Evolutionary conservation across 1,284 basidiomycete genomes (phyloP), one percentile per base, ranked within the genome.

Genomic region (Tilletia horrida): DNA sequence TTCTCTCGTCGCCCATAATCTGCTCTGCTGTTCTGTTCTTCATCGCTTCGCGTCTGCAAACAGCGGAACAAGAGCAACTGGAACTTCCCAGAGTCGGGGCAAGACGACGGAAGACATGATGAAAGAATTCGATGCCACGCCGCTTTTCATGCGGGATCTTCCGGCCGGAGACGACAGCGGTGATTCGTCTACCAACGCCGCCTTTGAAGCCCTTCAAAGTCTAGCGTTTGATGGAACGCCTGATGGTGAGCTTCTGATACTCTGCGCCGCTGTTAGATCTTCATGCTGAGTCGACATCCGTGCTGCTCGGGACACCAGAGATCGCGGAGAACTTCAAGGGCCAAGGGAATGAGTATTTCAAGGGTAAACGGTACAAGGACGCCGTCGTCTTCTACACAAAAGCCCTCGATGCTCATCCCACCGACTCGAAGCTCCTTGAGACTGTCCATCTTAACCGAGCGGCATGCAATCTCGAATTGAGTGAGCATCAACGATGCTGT

Each of bases 261-360:
- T 27, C 8, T 21, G 40, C 9, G 14, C 23, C 23, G 43, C 31
- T 57, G 23, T 57, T 16, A 3, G 35, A 29, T 42, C 42, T 9
- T 21, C 62, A 9, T 48, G 66, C 14, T 50, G 18, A 13, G 55
- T 35, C 31, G 27, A 18, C 6, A 40, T 11, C 35, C 11, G 11
- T 40, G 6, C 35, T 40, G 35, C 11, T 16, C 16, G 62, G 48
- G 18, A 0, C 11, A 43, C 11, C 63, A 95, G 95, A 98, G 82
- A 86, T 92, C 73, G 92, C 94, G 0, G 85, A 88, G 70, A 94
- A 91, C 81, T 97, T 97, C 83, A 97, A 97, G 82, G 88, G 91
- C 65, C 92, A 97, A 82, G 95, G 93, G 2, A 97, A 97, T 81
- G 91, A 93, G 67, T 93, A 96, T 77, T 97, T 91, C 84, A 88